Evolutionary conservation across 192 early-diverging fungal genomes (phyloP).

Genomic region (Rhizoclosmatium globosum): DNA sequence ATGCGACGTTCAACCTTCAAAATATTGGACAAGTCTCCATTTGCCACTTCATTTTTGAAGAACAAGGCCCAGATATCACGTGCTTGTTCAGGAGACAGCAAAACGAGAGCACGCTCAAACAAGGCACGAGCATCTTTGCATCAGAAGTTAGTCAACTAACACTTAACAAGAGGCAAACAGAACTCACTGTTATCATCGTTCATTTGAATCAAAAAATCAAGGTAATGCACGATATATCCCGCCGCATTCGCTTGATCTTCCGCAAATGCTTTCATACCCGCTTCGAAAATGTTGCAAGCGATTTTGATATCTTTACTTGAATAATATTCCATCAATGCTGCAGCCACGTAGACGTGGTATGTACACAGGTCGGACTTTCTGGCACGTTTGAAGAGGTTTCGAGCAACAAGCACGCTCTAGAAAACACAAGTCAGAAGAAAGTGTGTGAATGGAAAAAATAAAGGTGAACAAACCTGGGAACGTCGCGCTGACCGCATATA

Average conservation of each 20-base stretch:
- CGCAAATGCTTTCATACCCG: conserved; percentile 82
- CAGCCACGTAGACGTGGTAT: conserved; percentile 88
- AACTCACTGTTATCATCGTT: conserved; percentile 88
- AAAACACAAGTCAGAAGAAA: not conserved
- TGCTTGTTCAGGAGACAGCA: conserved; percentile 72
- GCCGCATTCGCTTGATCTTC: conserved; percentile 59
- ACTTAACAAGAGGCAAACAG: not conserved
- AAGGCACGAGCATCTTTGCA: conserved; percentile 79
- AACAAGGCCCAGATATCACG: conserved; percentile 83
- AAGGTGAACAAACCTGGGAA: conserved; percentile 64
- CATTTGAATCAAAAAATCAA: conserved; percentile 85
- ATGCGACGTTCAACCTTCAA: conserved; percentile 81
- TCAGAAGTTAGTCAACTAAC: not conserved
- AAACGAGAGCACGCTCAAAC: conserved; percentile 87
- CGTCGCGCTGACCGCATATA: conserved; percentile 86
- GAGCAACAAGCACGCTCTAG: conserved; percentile 74
- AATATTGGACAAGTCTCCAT: conserved; percentile 82
- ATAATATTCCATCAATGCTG: conserved; percentile 93
- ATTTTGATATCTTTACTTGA: conserved; percentile 82
- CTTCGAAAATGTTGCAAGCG: conserved; percentile 90
- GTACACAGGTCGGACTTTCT: conserved; percentile 78
- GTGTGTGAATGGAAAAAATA: not conserved
- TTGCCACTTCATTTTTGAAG: conserved; percentile 85
- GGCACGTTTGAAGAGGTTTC: conserved; percentile 79
- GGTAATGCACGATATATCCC: conserved; percentile 78